Evolutionary conservation across 1,284 basidiomycete species (phyloP).

Genomic region (Sutorius eximius): DNA sequence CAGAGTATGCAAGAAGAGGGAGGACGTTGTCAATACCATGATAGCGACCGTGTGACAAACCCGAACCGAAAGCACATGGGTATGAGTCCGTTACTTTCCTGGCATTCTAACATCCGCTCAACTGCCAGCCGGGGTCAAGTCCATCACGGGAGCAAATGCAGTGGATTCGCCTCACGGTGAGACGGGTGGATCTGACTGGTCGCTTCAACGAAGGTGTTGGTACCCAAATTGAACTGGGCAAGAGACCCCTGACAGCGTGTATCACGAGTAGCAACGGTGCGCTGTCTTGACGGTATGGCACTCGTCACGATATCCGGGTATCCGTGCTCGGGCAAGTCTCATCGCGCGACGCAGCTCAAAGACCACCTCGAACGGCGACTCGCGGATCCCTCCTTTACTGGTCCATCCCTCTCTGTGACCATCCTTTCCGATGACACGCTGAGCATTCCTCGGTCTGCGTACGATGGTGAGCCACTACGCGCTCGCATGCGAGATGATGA

Average conservation of each 20-base stretch:
- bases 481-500: neutral
- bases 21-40: constrained; percentile 55
- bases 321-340: constrained; percentile 86
- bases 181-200: too few relatives aligned
- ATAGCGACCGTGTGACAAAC: neutral
- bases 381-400: constrained; percentile 47
- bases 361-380: constrained; percentile 60
- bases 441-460: constrained; percentile 64
- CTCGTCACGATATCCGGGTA: constrained; percentile 90
- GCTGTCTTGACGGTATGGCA: constrained; percentile 62
- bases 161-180: too few relatives aligned
- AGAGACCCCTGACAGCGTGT: neutral
- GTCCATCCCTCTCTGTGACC: constrained; percentile 56
- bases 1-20: constrained; percentile 59
- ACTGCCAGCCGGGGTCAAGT: neutral
- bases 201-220: neutral
- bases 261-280: neutral
- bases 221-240: too few relatives aligned
- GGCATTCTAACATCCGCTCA: neutral
- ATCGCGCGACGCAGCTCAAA: constrained; percentile 68
- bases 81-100: neutral
- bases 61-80: neutral
- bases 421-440: constrained; percentile 81
- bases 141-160: neutral
- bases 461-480: constrained; percentile 60